Evolutionary conservation across 805 yeast species (phyloP).

Genomic region (Hanseniaspora nectarophila): DNA sequence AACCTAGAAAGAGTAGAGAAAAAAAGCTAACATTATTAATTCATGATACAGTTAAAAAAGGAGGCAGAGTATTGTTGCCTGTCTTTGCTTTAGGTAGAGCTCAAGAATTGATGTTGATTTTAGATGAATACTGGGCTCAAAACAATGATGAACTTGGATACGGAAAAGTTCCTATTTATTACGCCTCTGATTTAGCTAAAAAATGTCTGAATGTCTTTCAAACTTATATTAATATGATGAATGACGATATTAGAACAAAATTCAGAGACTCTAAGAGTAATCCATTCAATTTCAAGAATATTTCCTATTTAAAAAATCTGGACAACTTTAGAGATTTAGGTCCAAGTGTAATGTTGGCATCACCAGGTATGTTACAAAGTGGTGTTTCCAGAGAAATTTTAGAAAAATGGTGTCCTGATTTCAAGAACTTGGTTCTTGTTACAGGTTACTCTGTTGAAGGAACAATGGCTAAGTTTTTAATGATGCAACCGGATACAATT

Average conservation of each 20-base stretch:
- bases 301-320: conserved; percentile 64
- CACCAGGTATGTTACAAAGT: conserved; percentile 97
- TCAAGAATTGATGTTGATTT: conserved; percentile 76
- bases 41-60: conserved; percentile 70
- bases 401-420: conserved; percentile 96
- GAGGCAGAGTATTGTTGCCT: conserved; percentile 86
- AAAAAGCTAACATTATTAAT: conserved; percentile 65
- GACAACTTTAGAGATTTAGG: conserved; percentile 86
- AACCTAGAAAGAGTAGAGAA: conserved; percentile 79
- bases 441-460: conserved; percentile 99
- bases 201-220: conserved; percentile 97
- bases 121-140: conserved; percentile 89
- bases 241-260: conserved; percentile 67
- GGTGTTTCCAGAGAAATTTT: conserved; percentile 85
- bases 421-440: conserved; percentile 70
- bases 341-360: conserved; percentile 90
- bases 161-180: conserved; percentile 61
- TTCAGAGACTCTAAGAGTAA: conserved; percentile 69
- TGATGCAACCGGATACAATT: conserved; percentile 83
- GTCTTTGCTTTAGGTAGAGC: conserved; percentile 96
- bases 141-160: conserved; percentile 62
- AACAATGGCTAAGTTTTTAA: conserved; percentile 82
- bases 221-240: conserved; percentile 94
- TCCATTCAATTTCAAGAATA: conserved; percentile 82
- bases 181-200: conserved; percentile 85